Base-by-base conservation (phyloP, 192 early-diverging fungal species). In the Allomyces javanicus region DNA sequence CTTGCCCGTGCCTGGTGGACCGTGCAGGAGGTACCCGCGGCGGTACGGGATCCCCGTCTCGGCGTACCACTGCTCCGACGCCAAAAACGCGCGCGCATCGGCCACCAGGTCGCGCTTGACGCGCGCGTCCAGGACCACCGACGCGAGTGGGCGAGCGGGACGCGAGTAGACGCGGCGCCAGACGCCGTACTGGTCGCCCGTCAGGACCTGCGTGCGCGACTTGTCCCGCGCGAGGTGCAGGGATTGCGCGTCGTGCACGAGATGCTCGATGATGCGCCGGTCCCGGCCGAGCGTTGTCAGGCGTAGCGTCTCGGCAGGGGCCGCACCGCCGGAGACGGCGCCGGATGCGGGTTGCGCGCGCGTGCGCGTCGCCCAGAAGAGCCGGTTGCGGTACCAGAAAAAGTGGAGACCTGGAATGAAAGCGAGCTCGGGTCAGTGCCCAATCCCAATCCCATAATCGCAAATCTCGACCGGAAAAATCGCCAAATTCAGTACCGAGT, bases 1-100 rank as follows among this genome's bases (percentile, higher is more conserved):
- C 63, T 81, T 81, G 24, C 79, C 79, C 1, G 79, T 78, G 50
- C 79, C 79, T 22, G 79, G 79, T 44, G 77, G 77, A 58, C 79
- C 79, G 67, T 79, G 68, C n/a, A 81, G 71, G 23, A 81, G 71
- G 63, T 77, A 75, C 10, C 79, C 77, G 14, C 79, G 75, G 24
- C 79, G 73, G 65, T 81, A 79, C 64, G 79, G 77, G 27, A 81
- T 75, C 58, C 79, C 79, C 14, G 73, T 71, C 14, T 75, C 66
- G 62, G 73, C 69, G 66, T 79, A 81, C 77, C 77, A 81, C 25
- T 69, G 62, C 23, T 76, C 68, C 12, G 72, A 70, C 50, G 65
- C 69, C 44, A 74, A 71, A 68, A 81, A 81, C 0, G 68, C 70
- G 25, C 70, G 69, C 24, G 78, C 77, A 62, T 81, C 79, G 70